These are phyloP conservation scores for Alternaria sp. DNA, from an alignment of 2,329 filamentous ascomycete genomes.

Conservation along the genomic window DNA sequence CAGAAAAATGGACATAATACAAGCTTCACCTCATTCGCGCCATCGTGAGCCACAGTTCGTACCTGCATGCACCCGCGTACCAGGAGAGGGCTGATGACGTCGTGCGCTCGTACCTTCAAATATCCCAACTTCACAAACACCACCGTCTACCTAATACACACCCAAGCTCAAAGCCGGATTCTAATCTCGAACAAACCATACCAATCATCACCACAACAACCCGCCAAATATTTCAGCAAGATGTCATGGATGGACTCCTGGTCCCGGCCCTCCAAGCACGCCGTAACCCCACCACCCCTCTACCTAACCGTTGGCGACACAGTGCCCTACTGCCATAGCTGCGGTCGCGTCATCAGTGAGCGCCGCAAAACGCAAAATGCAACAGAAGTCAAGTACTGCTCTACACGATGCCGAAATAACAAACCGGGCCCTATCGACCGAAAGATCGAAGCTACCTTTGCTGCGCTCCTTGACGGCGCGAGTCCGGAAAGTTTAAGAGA, in stretches of 20 bases:
- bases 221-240: constrained; percentile 21
- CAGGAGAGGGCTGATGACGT: constrained; percentile 34
- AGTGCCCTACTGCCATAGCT: constrained; percentile 65
- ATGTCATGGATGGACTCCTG: constrained; percentile 62
- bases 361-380: constrained; percentile 43
- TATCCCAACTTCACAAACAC: constrained; percentile 7
- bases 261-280: constrained; percentile 54
- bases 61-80: constrained; percentile 8
- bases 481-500: constrained; percentile 42
- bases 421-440: constrained; percentile 62
- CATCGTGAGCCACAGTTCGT: neutral
- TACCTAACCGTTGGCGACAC: constrained; percentile 61
- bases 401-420: constrained; percentile 60
- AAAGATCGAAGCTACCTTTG: constrained; percentile 62
- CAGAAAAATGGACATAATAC: neutral
- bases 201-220: neutral
- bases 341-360: constrained; percentile 63
- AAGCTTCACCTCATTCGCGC: neutral
- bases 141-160: constrained; percentile 3
- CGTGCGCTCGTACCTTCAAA: constrained; percentile 25
- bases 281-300: constrained; percentile 60
- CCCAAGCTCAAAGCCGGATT: neutral
- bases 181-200: neutral
- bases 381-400: constrained; percentile 65
- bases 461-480: constrained; percentile 50